Conservation (phyloP, 306 rosid species). For the Castanospermum australe region DNA sequence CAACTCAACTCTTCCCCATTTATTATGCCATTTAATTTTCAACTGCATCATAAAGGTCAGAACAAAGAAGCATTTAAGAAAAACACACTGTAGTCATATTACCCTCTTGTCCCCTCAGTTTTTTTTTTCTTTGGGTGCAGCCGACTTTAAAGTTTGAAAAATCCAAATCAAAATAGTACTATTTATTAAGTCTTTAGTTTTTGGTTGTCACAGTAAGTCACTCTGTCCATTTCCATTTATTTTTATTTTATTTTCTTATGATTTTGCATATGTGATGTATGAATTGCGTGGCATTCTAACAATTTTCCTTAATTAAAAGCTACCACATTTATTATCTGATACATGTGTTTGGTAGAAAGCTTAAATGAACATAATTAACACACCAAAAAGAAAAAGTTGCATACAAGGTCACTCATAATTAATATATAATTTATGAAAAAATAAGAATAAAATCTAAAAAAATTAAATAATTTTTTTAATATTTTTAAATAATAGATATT, state of each 20-base stretch:
- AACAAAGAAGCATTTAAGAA: neutral
- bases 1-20: constrained; percentile 22
- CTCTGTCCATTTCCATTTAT: neutral
- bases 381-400: neutral
- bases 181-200: neutral
- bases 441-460: too few species aligned
- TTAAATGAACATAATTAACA: neutral
- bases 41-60: constrained; percentile 19
- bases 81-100: neutral
- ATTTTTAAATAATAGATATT: too few species aligned
- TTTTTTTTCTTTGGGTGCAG: neutral
- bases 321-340: too few species aligned
- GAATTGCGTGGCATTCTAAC: neutral
- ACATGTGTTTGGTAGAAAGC: neutral
- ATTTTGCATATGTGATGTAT: neutral
- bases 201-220: neutral
- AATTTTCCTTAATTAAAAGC: too few species aligned
- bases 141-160: neutral
- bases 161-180: neutral
- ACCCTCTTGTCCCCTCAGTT: neutral
- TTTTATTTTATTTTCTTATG: neutral
- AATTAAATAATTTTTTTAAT: too few species aligned
- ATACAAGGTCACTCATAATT: too few species aligned
- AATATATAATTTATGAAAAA: too few species aligned
- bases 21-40: constrained; percentile 46